phyloP scores from a whole-genome alignment of 202 grass and related monocot genomes.

The Panicum virgatum region DNA sequence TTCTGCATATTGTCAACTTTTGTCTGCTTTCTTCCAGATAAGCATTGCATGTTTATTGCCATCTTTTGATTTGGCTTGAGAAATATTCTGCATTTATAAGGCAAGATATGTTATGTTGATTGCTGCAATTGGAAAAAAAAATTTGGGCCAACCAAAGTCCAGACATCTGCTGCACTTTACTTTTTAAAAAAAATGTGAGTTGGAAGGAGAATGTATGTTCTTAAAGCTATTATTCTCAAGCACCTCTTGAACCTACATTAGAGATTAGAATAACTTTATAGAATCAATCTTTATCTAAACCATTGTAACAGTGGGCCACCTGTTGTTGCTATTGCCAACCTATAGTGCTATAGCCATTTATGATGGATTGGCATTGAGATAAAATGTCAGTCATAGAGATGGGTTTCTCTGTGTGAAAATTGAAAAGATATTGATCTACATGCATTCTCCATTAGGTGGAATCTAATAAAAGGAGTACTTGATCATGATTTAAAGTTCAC shows the following conservation, averaged over 20 bases:
- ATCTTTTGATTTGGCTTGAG: slow-evolving; percentile 35
- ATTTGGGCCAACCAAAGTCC: slow-evolving; percentile 27
- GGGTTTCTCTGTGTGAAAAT: background rate
- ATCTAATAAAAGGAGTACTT: background rate
- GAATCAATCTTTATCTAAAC: slow-evolving; percentile 36
- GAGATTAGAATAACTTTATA: slow-evolving; percentile 10
- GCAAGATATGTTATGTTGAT: slow-evolving; percentile 12
- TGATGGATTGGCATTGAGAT: background rate
- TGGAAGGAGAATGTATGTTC: slow-evolving; percentile 31
- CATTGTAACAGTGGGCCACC: background rate
- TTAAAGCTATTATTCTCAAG: slow-evolving; percentile 36
- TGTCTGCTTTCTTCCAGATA: background rate
- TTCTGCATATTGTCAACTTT: slow-evolving; percentile 1
- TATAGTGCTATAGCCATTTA: background rate
- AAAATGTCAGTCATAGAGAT: background rate
- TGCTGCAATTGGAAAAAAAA: slow-evolving; percentile 6
- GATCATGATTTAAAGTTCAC: background rate
- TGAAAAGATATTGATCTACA: background rate
- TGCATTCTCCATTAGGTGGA: background rate
- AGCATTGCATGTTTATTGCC: slow-evolving; percentile 8
- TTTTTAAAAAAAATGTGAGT: slow-evolving; percentile 22
- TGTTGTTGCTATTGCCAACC: background rate
- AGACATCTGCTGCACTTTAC: slow-evolving; percentile 24
- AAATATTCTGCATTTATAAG: slow-evolving; percentile 34
- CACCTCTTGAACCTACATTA: slow-evolving; percentile 28